Base-by-base conservation (phyloP, 2,329 filamentous ascomycete species). In the Apiospora koreana region DNA sequence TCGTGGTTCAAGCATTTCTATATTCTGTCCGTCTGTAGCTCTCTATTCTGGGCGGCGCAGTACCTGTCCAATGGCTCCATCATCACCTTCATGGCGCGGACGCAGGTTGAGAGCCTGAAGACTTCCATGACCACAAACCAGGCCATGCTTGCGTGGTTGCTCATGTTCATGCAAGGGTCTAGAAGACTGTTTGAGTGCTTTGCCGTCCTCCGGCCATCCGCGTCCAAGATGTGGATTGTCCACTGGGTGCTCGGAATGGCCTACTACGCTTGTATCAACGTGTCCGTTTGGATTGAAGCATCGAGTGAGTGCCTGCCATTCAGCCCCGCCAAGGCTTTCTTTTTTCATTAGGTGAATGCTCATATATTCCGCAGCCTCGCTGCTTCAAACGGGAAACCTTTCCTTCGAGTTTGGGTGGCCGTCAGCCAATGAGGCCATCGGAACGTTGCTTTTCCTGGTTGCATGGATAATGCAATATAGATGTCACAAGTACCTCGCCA, bases 1-100 rank as follows among this genome's bases (percentile, higher is more conserved):
- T 88, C 88, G 72, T 98, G 93, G 91, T 98, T 98, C 80, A 87
- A 86, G 58, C 93, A 96, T 75, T 98, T 97, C 82, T 98, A 99
- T 80, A 78, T 93, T 68, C 79, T 90, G 45, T 95, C 93, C 3
- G 82, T 94, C 5, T 78, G 83, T 1, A 90, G 89, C 71, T 95
- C 93, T 0, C 76, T 89, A 5, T 92, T 95, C 79, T 98, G 95
- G 94, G 88, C 86, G 0, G 80, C 82, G 74, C 91, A 95, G 79
- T 87, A 92, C 69, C 73, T 88, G 31, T 81, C 77, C 35, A 80
- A 83, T 71, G 92, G 93, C 1, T 72, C 77, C 0, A 75, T 88
- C 23, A 86, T 94, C 78, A 79, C 80, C 38, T 77, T 79, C 21
- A 77, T 90, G 80, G 79, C 81, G 74, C 71, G 78, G 80, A 79